A percentile compares a stretch with the other conserved stretches of the same genome.
Conservation (phyloP, 139 green algal genomes). For the Penium margaritaceum region DNA sequence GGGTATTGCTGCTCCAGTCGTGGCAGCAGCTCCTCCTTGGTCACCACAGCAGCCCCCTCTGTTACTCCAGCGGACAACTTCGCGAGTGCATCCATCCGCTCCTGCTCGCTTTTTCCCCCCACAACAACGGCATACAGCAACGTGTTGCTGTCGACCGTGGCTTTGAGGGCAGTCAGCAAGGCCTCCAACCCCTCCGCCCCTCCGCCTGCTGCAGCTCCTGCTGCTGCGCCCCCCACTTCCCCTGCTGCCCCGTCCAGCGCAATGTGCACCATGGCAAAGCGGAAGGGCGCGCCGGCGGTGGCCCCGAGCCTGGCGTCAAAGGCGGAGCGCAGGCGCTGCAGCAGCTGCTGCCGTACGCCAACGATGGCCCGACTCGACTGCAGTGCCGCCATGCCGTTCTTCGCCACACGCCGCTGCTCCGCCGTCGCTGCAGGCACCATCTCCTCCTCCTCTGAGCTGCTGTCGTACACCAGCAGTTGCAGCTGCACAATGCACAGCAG, state of each 20-base stretch:
- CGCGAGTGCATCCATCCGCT: background rate
- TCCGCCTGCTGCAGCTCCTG: background rate
- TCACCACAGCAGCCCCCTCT: no score
- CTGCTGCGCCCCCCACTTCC: background rate
- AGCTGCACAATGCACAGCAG: no score
- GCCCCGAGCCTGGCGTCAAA: background rate
- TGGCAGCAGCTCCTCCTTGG: background rate
- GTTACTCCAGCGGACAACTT: no score
- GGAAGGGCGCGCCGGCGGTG: background rate
- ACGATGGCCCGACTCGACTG: background rate
- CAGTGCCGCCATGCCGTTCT: conserved; percentile 3
- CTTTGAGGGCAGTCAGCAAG: background rate
- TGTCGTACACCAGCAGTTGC: background rate
- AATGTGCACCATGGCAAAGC: background rate
- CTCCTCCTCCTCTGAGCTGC: no score
- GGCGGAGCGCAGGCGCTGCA: background rate
- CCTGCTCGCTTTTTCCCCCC: background rate
- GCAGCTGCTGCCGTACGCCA: background rate
- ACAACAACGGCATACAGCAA: background rate
- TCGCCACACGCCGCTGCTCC: background rate
- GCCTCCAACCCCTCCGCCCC: background rate
- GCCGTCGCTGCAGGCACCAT: background rate
- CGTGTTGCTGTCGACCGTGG: background rate
- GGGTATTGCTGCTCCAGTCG: background rate
- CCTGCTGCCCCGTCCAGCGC: background rate